Evolutionary conservation across 1,284 basidiomycete genomes (phyloP).

Genomic region (Trichosporon faecale): DNA sequence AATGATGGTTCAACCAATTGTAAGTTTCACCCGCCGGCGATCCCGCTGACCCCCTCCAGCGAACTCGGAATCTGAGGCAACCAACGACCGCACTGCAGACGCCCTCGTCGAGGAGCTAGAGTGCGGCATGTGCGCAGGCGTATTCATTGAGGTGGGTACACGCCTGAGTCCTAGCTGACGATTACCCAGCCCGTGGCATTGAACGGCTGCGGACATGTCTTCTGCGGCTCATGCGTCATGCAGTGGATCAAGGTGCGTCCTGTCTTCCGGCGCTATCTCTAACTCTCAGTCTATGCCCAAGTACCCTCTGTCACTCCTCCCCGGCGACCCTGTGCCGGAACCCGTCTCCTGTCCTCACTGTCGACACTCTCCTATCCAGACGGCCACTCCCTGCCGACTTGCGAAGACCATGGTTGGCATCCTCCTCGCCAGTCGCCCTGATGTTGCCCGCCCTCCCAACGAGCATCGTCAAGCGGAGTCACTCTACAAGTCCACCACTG

Average conservation of each 20-base stretch:
- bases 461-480: constrained; percentile 23
- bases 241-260: constrained; percentile 28
- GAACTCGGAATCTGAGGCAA: not conserved
- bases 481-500: constrained; percentile 16
- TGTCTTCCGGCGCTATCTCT: not conserved
- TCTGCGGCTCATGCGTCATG: constrained; percentile 28
- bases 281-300: constrained; percentile 57
- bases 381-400: constrained; percentile 23
- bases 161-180: not conserved
- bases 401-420: constrained; percentile 26
- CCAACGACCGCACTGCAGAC: not conserved
- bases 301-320: constrained; percentile 70
- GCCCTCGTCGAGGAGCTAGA: constrained; percentile 27
- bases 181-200: constrained; percentile 25
- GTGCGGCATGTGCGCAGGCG: constrained; percentile 30
- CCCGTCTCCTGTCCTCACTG: constrained; percentile 30
- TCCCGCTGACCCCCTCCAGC: not conserved
- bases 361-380: constrained; percentile 25
- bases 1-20: not conserved
- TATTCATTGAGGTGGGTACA: constrained; percentile 25
- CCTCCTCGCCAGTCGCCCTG: constrained; percentile 22
- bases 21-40: not conserved
- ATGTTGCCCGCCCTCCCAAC: constrained; percentile 21
- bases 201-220: constrained; percentile 31
- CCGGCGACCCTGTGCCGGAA: constrained; percentile 69